Conservation (phyloP, 331 rosid species). For the Prunus yedoensis region DNA sequence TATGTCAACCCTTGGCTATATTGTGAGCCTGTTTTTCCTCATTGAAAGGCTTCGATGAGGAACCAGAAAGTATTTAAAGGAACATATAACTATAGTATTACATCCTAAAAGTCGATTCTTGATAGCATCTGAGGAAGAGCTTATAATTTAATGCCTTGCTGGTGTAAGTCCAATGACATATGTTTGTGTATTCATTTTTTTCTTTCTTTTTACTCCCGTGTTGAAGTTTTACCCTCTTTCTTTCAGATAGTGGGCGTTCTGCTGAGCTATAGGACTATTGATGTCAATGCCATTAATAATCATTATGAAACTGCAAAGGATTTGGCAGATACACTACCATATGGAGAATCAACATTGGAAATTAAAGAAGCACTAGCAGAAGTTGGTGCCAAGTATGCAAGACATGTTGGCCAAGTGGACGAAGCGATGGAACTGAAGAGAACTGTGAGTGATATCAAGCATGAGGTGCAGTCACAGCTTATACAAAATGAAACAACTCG, state of each 20-base stretch:
- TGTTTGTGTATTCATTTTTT: background rate
- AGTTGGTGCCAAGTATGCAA: constrained; percentile 85
- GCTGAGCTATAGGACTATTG: constrained; percentile 56
- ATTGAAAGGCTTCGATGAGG: background rate
- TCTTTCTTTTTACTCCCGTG: background rate
- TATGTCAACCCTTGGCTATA: background rate
- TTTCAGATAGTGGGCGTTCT: constrained; percentile 68
- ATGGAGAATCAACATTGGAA: constrained; percentile 67
- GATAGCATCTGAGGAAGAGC: background rate
- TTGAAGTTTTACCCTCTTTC: constrained; percentile 21
- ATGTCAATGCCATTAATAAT: constrained; percentile 75
- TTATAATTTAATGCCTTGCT: background rate
- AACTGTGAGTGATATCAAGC: constrained; percentile 93
- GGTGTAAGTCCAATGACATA: background rate
- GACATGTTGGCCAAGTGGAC: constrained; percentile 73
- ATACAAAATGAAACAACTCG: constrained; percentile 76
- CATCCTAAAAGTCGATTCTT: background rate
- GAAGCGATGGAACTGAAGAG: constrained; percentile 94
- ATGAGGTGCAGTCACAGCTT: constrained; percentile 88
- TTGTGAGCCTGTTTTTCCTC: background rate
- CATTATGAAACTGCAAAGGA: constrained; percentile 88
- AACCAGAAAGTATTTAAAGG: background rate
- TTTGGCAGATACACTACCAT: constrained; percentile 78
- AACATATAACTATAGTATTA: background rate
- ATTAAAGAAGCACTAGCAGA: constrained; percentile 71